Base-by-base conservation (phyloP, 441 rosid species). In the Erodium moschatum region DNA sequence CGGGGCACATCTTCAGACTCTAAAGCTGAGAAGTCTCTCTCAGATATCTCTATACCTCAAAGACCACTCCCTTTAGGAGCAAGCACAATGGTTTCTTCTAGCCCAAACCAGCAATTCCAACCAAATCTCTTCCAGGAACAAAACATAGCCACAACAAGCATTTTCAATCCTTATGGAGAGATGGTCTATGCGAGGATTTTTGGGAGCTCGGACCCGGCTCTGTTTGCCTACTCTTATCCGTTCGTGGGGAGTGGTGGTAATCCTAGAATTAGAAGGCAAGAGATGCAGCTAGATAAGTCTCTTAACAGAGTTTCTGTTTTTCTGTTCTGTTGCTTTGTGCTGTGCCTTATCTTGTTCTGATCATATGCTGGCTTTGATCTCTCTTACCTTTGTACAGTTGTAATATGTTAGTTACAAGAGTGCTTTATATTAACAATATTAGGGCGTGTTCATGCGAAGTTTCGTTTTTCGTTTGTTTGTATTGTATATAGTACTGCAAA, bases 291-390 rank as follows among this genome's bases (percentile, higher is more conserved):
- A 9, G 80, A 85, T 11, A 84, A 72, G 76, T 85, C 84, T 10
- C 80, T 87, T 12, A 79, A 80, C 76, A 81, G 92, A 73, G 73
- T 85, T 2, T 81, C 80, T 27, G 15, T 81, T 67, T 87, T 85
- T 74, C 77, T 87, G 46, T 69, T 84, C 70, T 84, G 87, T 65
- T 85, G 85, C 75, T 65, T 83, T 70, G 46, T 84, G 56, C 70
- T 87, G 68, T 87, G 89, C 54, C 81, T 85, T 63, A 73, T 87
- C 44, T 74, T 83, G 70, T 87, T 87, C 74, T 87, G 72, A 80
- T 38, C 4, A 33, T 33, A 33, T 38, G 35, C 0, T 31, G 35
- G 35, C 1, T 10, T 12, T 5, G 27, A 64, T 40, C 18, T 60
- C 71, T 61, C 71, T 66, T 56, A 38, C 16, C 24, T 61, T 35